A percentile compares a stretch with the other conserved stretches of the same genome.
phyloP scores from a whole-genome alignment of 2,329 filamentous ascomycete species.

The Trichoderma cornu-damae region DNA sequence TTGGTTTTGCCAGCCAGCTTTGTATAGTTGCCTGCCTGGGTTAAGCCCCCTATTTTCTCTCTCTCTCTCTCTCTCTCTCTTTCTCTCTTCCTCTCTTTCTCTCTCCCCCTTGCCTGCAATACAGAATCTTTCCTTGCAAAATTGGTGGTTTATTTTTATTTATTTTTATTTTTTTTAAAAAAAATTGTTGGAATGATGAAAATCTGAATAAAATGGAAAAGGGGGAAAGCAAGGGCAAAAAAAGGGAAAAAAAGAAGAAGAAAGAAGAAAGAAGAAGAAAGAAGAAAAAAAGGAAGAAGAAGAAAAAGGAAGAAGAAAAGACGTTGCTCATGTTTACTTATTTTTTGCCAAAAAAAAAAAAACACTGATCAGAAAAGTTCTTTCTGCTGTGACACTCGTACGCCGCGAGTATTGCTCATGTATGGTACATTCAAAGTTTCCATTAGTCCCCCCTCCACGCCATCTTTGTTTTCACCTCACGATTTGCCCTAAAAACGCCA shows the following conservation, averaged over 20 bases:
- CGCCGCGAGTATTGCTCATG: constrained; percentile 23
- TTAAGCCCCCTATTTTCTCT: constrained; percentile 16
- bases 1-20: constrained; percentile 25
- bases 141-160: not conserved
- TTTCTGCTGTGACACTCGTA: constrained; percentile 21
- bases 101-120: constrained; percentile 20
- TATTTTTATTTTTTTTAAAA: not conserved
- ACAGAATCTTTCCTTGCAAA: constrained; percentile 17
- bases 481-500: constrained; percentile 31
- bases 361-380: constrained; percentile 16
- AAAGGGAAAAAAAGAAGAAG: not conserved
- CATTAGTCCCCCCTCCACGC: constrained; percentile 21
- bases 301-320: not conserved
- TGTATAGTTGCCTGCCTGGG: constrained; percentile 25
- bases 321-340: not conserved
- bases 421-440: constrained; percentile 29
- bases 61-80: too few species aligned
- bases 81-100: not conserved
- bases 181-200: not conserved
- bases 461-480: constrained; percentile 19
- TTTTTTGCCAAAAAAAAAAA: constrained; percentile 17
- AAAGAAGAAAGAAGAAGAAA: not conserved
- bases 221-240: too few species aligned
- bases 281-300: not conserved
- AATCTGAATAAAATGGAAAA: not conserved